phyloP scores from a whole-genome alignment of 768 basidiomycete species.

The Jaapia argillacea region DNA sequence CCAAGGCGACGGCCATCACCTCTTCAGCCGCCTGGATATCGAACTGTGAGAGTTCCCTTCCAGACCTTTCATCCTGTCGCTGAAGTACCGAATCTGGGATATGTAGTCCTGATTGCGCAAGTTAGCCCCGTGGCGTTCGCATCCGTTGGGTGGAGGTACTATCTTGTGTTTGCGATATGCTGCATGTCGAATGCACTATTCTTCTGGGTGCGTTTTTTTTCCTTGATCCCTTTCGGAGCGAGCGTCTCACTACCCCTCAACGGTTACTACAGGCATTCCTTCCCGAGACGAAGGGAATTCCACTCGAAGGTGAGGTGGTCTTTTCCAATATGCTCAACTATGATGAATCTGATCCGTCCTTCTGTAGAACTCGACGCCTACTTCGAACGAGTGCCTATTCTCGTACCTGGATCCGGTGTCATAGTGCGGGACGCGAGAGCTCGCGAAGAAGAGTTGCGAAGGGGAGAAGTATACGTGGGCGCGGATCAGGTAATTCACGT shows the following conservation, averaged over 20 bases:
- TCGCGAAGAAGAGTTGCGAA: slow-evolving; percentile 15
- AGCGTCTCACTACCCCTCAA: no score
- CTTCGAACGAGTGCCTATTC: slow-evolving; percentile 13
- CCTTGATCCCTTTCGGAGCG: no score
- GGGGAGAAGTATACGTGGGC: slow-evolving; percentile 9
- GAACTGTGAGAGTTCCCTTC: slow-evolving; percentile 11
- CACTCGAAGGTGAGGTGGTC: slow-evolving; percentile 14
- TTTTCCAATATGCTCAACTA: no score
- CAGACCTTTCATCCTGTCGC: not conserved
- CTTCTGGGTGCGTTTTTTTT: slow-evolving; percentile 12
- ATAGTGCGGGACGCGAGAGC: slow-evolving; percentile 5
- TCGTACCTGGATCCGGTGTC: slow-evolving; percentile 13
- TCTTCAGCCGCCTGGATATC: slow-evolving; percentile 17
- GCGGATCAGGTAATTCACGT: no score
- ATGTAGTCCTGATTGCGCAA: slow-evolving; percentile 17
- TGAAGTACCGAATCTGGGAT: not conserved
- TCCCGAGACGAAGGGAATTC: slow-evolving; percentile 15
- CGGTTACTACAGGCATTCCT: slow-evolving; percentile 9
- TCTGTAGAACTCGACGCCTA: slow-evolving; percentile 13
- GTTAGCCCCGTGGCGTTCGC: slow-evolving; percentile 13
- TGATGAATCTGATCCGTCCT: no score
- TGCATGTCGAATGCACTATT: slow-evolving; percentile 15
- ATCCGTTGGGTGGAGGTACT: slow-evolving; percentile 13
- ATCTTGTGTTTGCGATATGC: slow-evolving; percentile 16
- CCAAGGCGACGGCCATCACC: slow-evolving; percentile 15